Percentiles rank a stretch among this genome's conserved stretches.
Conservation (phyloP, 2,329 filamentous ascomycete genomes). For the Aspergillus amoenus region DNA sequence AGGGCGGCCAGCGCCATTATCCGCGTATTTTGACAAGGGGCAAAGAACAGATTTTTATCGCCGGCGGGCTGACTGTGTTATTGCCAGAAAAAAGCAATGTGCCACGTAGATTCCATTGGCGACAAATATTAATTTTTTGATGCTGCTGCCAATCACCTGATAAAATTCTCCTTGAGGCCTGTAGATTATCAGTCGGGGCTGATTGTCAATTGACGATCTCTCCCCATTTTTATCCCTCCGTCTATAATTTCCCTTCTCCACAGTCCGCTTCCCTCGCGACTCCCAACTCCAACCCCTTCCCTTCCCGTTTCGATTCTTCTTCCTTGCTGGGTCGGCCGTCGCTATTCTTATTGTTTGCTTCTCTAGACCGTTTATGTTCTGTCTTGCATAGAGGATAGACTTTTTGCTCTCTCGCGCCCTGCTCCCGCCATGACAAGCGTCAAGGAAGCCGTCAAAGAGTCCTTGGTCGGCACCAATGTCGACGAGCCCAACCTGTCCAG, state of each 20-base stretch:
- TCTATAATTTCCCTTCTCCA: conserved; percentile 20
- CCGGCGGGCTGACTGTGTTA: no score
- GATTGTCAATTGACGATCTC: conserved; percentile 10
- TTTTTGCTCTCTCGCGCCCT: conserved; percentile 7
- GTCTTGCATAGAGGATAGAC: conserved; percentile 11
- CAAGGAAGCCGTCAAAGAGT: conserved; percentile 75
- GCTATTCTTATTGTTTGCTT: conserved; percentile 8
- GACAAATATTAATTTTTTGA: not conserved
- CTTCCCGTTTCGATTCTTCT: conserved; percentile 1
- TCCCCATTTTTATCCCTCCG: conserved; percentile 16
- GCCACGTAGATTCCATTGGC: conserved; percentile 1
- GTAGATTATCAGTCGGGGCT: not conserved
- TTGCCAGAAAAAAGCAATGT: not conserved
- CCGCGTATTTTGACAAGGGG: not conserved
- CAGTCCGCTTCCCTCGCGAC: conserved; percentile 14
- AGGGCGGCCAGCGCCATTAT: not conserved
- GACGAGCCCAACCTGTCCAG: conserved; percentile 65
- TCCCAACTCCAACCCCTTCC: conserved; percentile 20
- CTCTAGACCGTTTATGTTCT: not conserved
- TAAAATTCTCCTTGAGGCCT: not conserved
- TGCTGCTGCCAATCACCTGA: no score
- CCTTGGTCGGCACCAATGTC: conserved; percentile 62
- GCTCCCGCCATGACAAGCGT: conserved; percentile 47
- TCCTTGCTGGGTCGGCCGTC: conserved; percentile 8
- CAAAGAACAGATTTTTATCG: not conserved